These are phyloP conservation scores for Stereocaulon alpinum DNA, from an alignment of 495 filamentous ascomycete genomes.

Conservation along the genomic window DNA sequence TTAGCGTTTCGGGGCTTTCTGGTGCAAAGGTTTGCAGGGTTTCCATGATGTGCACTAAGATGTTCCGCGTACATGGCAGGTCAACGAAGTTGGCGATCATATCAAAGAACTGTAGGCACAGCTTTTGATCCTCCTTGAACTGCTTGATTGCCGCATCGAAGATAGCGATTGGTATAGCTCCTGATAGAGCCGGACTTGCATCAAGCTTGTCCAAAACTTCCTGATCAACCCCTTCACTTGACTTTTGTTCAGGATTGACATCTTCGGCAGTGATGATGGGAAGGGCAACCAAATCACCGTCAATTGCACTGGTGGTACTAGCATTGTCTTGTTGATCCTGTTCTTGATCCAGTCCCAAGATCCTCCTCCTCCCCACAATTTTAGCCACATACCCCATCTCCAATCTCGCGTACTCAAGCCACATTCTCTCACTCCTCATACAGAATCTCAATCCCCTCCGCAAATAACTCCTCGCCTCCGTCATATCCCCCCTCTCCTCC, in stretches of 20 bases:
- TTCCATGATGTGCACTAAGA: slow-evolving; percentile 68
- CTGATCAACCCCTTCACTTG: slow-evolving; percentile 36
- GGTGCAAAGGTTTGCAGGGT: slow-evolving; percentile 50
- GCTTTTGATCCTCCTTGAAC: slow-evolving; percentile 48
- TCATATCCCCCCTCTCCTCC: slow-evolving; percentile 74
- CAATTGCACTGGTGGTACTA: slow-evolving; percentile 31
- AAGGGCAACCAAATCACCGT: slow-evolving; percentile 49
- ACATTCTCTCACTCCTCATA: slow-evolving; percentile 55
- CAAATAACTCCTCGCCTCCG: slow-evolving; percentile 74
- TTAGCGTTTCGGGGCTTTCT: slow-evolving; percentile 45
- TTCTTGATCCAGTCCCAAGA: slow-evolving; percentile 55
- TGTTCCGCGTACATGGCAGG: slow-evolving; percentile 51
- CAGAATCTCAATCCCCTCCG: slow-evolving; percentile 83
- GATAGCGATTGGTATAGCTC: slow-evolving; percentile 84
- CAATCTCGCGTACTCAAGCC: slow-evolving; percentile 83
- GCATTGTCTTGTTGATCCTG: slow-evolving; percentile 37
- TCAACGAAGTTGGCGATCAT: slow-evolving; percentile 59
- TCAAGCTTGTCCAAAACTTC: slow-evolving; percentile 51
- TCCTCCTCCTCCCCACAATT: slow-evolving; percentile 57
- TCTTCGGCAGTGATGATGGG: slow-evolving; percentile 55
- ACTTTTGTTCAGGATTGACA: slow-evolving; percentile 44
- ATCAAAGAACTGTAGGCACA: slow-evolving; percentile 69
- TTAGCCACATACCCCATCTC: slow-evolving; percentile 87
- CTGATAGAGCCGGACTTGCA: slow-evolving; percentile 71
- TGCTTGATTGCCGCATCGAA: slow-evolving; percentile 82